Percentiles rank a stretch among this genome's conserved stretches.
Evolutionary conservation across 139 green algal species (phyloP).

Genomic region (Tetraselmis striata): DNA sequence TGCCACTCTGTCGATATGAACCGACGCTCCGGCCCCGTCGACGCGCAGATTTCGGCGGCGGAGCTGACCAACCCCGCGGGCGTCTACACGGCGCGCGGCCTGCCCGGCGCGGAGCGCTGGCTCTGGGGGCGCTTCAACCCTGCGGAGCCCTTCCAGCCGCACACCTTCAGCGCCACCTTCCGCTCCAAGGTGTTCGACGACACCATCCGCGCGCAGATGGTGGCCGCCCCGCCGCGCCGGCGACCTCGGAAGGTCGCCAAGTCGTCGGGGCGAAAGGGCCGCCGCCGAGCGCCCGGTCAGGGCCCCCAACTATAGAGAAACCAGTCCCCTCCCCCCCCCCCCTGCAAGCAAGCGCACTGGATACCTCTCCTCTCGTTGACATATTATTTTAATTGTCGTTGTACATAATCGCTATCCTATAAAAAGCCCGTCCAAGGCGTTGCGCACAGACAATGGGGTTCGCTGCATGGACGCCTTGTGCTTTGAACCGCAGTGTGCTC

Average conservation of each 20-base stretch:
- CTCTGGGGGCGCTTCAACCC: neutral
- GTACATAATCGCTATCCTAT: too few relatives aligned
- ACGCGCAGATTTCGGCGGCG: neutral
- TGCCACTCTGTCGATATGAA: too few relatives aligned
- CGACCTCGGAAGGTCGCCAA: neutral
- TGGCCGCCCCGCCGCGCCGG: neutral
- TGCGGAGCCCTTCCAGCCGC: neutral
- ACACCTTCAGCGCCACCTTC: neutral
- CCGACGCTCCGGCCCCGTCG: too few relatives aligned
- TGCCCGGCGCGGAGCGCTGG: neutral
- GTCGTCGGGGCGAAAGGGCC: neutral
- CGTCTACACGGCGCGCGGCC: neutral
- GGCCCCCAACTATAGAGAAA: too few relatives aligned
- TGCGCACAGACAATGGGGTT: too few relatives aligned
- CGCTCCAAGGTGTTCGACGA: neutral
- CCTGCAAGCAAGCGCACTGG: too few relatives aligned
- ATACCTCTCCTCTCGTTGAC: too few relatives aligned
- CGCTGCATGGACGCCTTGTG: too few relatives aligned
- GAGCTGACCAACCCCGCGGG: neutral
- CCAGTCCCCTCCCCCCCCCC: too few relatives aligned
- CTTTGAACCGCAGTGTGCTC: too few relatives aligned
- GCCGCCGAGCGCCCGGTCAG: neutral
- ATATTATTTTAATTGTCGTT: too few relatives aligned
- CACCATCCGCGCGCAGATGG: neutral
- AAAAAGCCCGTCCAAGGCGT: too few relatives aligned